Base-by-base conservation (phyloP, 768 basidiomycete species). In the Gelatoporia subvermispora region DNA sequence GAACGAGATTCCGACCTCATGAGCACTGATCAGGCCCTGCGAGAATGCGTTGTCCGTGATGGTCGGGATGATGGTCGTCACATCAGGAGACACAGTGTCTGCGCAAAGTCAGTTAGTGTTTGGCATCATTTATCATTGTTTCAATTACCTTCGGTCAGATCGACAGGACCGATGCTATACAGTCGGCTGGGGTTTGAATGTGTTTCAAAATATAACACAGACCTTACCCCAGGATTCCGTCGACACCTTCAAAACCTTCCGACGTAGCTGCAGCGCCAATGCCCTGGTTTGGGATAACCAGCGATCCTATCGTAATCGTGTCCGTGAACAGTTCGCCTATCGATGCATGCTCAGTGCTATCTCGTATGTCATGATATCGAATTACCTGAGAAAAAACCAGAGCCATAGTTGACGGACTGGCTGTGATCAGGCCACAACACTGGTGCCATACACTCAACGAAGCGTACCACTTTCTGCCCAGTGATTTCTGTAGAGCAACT, bases 381-480 rank as follows among this genome's bases (percentile, higher is more conserved):
- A n/a, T n/a, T 60, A 43, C 79, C 77, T 22, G 65, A 61, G 59
- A 81, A 73, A 22, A 62, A 66, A 2, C 78, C 79, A 13, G 76
- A 75, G 11, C 77, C 77, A 55, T 80, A 81, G 36, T 65, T 68
- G 16, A 78, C 76, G 41, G 67, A 68, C 75, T 79, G 24, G 17
- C 24, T 35, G 13, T 17, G 40, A 11, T 13, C 31, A 24, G 66
- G 70, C 41, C 51, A 34, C 21, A 42, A 31, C 7, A 31, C 5
- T 13, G 28, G 13, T 13, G n/a, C n/a, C n/a, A n/a, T n/a, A n/a
- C 3, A 16, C 28, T 17, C 34, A 17, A 39, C 25, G 66, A 48
- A 20, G 53, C 59, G 57, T 39, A 59, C 55, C 10, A 64, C 69
- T 2, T 47, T 49, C 17, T 60, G 60, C 0, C 67, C 67, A 5